phyloP scores from a whole-genome alignment of 768 basidiomycete species.

The Harrya chromipes region DNA sequence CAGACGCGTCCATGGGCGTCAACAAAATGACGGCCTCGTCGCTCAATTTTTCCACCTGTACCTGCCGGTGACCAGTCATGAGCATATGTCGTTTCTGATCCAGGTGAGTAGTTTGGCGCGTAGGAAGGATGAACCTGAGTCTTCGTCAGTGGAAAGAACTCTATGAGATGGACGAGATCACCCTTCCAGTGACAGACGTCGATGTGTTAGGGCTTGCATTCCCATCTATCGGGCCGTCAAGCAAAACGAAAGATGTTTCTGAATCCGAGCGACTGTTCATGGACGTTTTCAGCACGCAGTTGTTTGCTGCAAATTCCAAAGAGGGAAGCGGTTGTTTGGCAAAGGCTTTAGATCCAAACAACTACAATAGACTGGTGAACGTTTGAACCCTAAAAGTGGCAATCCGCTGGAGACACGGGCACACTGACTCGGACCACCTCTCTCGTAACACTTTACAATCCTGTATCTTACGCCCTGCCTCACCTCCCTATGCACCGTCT shows the following conservation, averaged over 20 bases:
- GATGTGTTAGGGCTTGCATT: not conserved
- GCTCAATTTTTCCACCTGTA: constrained; percentile 53
- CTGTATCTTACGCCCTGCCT: too few species aligned
- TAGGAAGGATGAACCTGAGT: constrained; percentile 46
- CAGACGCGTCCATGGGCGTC: constrained; percentile 81
- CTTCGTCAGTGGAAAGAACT: not conserved
- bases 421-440: too few species aligned
- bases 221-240: constrained; percentile 26
- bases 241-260: constrained; percentile 48
- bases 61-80: constrained; percentile 67
- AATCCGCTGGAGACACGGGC: too few species aligned
- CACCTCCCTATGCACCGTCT: too few species aligned
- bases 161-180: not conserved
- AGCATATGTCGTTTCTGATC: constrained; percentile 51
- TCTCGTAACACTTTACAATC: too few species aligned
- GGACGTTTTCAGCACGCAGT: not conserved
- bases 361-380: too few species aligned
- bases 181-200: constrained; percentile 1
- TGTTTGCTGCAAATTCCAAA: not conserved
- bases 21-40: constrained; percentile 77
- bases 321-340: constrained; percentile 27
- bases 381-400: too few species aligned
- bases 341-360: constrained; percentile 30
- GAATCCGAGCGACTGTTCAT: constrained; percentile 34
- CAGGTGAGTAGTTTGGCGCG: constrained; percentile 42